These are phyloP conservation scores for Toxoplasma gondii DNA, from an alignment of 169 alveolate genomes.

Conservation along the genomic window DNA sequence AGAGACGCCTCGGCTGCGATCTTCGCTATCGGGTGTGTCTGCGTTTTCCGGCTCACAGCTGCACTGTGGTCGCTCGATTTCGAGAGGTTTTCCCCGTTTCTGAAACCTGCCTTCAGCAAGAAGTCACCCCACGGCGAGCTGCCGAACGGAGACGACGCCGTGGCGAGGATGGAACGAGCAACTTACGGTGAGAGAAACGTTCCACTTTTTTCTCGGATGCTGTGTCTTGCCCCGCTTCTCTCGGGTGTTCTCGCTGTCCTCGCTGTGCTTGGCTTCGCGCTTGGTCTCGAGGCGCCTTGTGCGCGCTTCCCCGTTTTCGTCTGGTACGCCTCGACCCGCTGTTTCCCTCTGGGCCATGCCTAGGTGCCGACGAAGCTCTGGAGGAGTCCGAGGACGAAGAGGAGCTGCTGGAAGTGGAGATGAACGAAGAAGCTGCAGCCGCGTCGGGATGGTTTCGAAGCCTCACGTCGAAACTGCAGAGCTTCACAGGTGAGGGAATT, in stretches of 20 bases:
- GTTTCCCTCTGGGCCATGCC: background rate
- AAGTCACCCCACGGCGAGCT: background rate
- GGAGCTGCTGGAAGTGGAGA: background rate
- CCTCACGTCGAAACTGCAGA: conserved; percentile 24
- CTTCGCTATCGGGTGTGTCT: too few species aligned
- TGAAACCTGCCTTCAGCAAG: conserved; percentile 19
- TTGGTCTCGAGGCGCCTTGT: background rate
- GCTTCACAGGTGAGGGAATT: conserved; percentile 35
- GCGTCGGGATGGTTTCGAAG: conserved; percentile 25
- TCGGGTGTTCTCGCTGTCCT: background rate
- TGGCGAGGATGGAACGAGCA: conserved; percentile 26
- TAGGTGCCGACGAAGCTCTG: conserved; percentile 44
- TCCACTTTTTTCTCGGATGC: background rate
- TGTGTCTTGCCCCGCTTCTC: background rate
- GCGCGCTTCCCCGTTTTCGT: background rate
- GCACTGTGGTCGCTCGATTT: background rate
- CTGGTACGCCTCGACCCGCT: background rate
- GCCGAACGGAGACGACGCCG: background rate
- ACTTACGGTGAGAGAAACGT: conserved; percentile 13
- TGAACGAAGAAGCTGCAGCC: background rate
- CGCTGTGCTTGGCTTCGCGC: background rate
- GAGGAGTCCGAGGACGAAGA: conserved; percentile 23
- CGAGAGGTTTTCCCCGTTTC: background rate
- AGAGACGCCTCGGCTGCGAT: too few species aligned
- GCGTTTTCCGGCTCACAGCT: too few species aligned